phyloP scores from a whole-genome alignment of 179 eudicot genomes.

The Silene coronaria region DNA sequence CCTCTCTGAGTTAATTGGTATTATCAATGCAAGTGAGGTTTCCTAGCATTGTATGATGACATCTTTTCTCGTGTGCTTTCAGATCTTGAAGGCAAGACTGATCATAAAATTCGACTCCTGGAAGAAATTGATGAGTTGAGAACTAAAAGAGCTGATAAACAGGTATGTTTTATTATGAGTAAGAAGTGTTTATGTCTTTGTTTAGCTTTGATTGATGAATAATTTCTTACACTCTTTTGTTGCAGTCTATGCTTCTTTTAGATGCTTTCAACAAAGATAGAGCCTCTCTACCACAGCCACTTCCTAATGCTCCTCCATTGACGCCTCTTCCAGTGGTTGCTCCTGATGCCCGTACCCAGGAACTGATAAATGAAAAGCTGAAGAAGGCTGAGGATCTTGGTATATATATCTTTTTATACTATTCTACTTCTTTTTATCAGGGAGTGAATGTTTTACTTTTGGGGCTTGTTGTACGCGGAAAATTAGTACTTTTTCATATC shows the following conservation, averaged over 20 bases:
- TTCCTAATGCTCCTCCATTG: slow-evolving; percentile 57
- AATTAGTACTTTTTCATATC: too few relatives aligned
- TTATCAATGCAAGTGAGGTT: not conserved
- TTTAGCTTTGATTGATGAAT: not conserved
- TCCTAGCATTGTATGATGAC: not conserved
- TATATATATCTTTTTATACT: slow-evolving; percentile 23
- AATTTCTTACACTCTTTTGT: not conserved
- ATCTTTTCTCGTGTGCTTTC: slow-evolving; percentile 18
- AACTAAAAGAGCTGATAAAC: slow-evolving; percentile 83
- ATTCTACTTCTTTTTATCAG: not conserved
- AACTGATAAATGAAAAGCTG: slow-evolving; percentile 95
- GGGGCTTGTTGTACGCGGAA: not conserved
- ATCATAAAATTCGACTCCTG: slow-evolving; percentile 66
- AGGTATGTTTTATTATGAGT: slow-evolving; percentile 36
- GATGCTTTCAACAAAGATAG: slow-evolving; percentile 98
- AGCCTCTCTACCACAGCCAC: slow-evolving; percentile 87
- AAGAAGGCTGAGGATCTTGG: slow-evolving; percentile 96
- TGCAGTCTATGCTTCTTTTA: slow-evolving; percentile 82
- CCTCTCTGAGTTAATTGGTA: not conserved
- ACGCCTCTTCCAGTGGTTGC: slow-evolving; percentile 62
- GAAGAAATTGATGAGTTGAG: slow-evolving; percentile 83
- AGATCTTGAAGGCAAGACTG: slow-evolving; percentile 95
- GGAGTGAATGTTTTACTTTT: not conserved
- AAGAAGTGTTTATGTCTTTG: not conserved
- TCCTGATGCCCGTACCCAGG: slow-evolving; percentile 96